These are phyloP conservation scores for Stropharia rugosoannulata DNA, from an alignment of 768 basidiomycete species.

Conservation along the genomic window DNA sequence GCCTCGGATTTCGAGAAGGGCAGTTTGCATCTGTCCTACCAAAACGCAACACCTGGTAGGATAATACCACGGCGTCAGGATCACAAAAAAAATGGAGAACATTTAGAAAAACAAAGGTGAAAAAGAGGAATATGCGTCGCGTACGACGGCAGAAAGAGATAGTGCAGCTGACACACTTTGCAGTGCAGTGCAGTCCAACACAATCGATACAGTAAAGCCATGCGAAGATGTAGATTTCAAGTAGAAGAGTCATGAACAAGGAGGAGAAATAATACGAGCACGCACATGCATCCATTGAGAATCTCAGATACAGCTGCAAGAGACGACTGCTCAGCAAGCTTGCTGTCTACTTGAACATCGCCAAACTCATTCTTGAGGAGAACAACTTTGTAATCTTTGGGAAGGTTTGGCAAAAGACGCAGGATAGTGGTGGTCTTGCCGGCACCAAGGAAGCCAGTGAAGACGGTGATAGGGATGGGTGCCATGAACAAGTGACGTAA, in stretches of 20 bases:
- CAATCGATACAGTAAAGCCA: no score
- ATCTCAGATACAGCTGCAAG: slow-evolving; percentile 91
- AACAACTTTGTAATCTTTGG: slow-evolving; percentile 85
- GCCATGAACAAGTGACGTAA: slow-evolving; percentile 14
- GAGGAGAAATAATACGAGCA: slow-evolving; percentile 2
- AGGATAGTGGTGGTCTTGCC: slow-evolving; percentile 84
- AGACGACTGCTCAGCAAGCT: slow-evolving; percentile 82
- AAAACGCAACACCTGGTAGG: slow-evolving; percentile 81
- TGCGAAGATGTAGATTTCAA: no score
- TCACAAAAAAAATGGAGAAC: no score
- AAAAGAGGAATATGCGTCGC: no score
- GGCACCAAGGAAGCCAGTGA: slow-evolving; percentile 91
- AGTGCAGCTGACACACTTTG: no score
- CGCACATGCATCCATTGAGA: slow-evolving; percentile 93
- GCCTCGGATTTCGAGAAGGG: slow-evolving; percentile 86
- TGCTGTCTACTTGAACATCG: slow-evolving; percentile 92
- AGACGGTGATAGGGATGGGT: slow-evolving; percentile 85
- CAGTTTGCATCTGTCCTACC: slow-evolving; percentile 92
- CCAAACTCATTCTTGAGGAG: slow-evolving; percentile 97
- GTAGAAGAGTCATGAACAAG: background rate
- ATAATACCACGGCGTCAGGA: no score
- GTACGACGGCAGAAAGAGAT: no score
- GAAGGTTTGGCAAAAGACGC: slow-evolving; percentile 77
- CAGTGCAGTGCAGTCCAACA: no score
- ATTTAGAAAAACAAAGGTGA: no score